Base-by-base conservation (phyloP, 2,329 filamentous ascomycete genomes). In the Aspergillus sp. region DNA sequence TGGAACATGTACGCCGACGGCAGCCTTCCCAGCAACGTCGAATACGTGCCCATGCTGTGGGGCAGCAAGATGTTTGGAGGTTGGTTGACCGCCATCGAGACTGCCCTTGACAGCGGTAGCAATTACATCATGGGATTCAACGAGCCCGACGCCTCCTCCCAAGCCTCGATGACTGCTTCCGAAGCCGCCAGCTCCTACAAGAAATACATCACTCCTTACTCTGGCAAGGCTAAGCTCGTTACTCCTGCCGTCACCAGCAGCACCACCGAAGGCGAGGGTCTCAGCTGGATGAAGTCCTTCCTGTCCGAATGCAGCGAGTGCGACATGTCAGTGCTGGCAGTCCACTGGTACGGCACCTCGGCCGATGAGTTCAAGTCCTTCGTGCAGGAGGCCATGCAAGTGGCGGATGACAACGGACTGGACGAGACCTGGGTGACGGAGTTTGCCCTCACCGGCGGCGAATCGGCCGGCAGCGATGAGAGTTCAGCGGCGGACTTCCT, bases 21-120 rank as follows among this genome's bases (percentile, higher is more conserved):
- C 17, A 50, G 38, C 5, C 62, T 77, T 5, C 69, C 76, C 30
- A 60, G 62, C 4, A 70, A 71, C 25, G 67, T 78, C 55, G 78
- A 81, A 56, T 82, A 71, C 63, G 74, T 81, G 9, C 79, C 80
- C 30, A 79, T 80, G 75, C 74, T 81, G 60, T 81, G 79, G 79
- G 76, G 78, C 23, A 47, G 63, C 13, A 74, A 75, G 55, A 70
- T 73, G 64, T 73, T 78, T 62, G 63, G 60, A 32, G 65, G 61
- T 52, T 81, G 78, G 78, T 50, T 68, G 23, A 56, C 68, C 9
- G 71, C 72, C 52, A 71, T 78, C 58, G 65, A 74, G 36, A 69
- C 68, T 7, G 70, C 71, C 21, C 70, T 80, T 9, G 66, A 69
- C 30, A 70, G 70, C 43, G 76, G 75, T 52, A 72, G 69, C 63